These are phyloP conservation scores for Corymbia calophylla DNA, from an alignment of 441 rosid genomes.

Conservation along the genomic window DNA sequence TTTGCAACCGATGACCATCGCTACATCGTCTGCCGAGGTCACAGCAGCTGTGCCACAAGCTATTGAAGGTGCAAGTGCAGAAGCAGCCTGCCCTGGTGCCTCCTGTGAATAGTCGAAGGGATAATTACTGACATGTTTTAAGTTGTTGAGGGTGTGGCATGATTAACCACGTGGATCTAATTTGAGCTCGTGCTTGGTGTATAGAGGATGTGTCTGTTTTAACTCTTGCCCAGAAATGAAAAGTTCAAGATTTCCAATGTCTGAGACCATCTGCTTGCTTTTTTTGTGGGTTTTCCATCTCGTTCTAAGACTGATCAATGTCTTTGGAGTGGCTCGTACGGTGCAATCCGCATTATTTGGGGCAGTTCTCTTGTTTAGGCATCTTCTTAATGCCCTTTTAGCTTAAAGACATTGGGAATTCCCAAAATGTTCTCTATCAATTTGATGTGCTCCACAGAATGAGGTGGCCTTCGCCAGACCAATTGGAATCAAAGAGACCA, in stretches of 20 bases:
- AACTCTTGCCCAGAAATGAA: not conserved
- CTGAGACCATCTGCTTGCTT: not conserved
- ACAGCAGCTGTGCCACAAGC: not conserved
- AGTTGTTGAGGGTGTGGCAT: not conserved
- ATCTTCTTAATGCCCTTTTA: not conserved
- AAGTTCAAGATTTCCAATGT: not conserved
- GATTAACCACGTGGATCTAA: not conserved
- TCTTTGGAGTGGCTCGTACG: not conserved
- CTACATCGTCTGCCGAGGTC: conserved; percentile 5
- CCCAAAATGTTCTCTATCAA: not conserved
- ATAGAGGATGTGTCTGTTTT: not conserved
- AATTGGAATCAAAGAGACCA: not conserved
- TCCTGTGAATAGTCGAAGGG: not conserved
- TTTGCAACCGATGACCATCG: not conserved
- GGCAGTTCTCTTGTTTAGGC: not conserved
- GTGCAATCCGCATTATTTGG: not conserved
- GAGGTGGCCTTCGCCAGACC: not conserved
- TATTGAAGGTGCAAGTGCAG: not conserved
- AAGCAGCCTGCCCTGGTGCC: not conserved
- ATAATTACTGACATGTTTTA: not conserved
- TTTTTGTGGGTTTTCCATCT: not conserved
- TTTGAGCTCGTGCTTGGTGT: not conserved
- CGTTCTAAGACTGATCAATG: not conserved
- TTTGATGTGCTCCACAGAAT: not conserved
- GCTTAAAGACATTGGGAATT: not conserved